phyloP scores from a whole-genome alignment of 2,329 filamentous ascomycete species.

The Didymella segeticola region DNA sequence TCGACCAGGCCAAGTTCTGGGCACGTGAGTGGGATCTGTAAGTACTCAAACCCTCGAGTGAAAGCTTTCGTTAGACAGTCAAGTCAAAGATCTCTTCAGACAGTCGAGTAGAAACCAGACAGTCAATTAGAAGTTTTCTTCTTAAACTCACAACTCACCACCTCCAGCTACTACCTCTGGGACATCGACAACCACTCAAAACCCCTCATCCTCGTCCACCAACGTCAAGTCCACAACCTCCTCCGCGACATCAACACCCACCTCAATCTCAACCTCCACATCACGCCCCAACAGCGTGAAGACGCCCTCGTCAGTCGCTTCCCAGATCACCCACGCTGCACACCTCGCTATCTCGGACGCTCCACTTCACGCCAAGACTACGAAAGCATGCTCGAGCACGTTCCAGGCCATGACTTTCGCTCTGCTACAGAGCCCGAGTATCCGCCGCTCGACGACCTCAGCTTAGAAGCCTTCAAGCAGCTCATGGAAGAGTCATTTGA shows the following conservation, averaged over 20 bases:
- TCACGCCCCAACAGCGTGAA: constrained; percentile 62
- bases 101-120: no score
- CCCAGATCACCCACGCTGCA: constrained; percentile 63
- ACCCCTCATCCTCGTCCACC: constrained; percentile 72
- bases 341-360: constrained; percentile 72
- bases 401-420: constrained; percentile 23
- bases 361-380: constrained; percentile 57
- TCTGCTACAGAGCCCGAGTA: constrained; percentile 27
- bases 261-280: constrained; percentile 61
- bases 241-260: constrained; percentile 68
- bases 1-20: constrained; percentile 65
- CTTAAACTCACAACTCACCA: constrained; percentile 23
- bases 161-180: constrained; percentile 70
- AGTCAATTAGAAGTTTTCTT: no score
- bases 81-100: no score
- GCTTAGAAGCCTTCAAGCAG: constrained; percentile 58
- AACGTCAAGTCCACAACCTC: constrained; percentile 69
- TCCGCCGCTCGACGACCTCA: constrained; percentile 42
- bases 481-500: constrained; percentile 62
- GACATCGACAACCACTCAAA: constrained; percentile 49
- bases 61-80: no score
- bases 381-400: constrained; percentile 44
- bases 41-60: constrained; percentile 52
- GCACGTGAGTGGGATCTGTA: constrained; percentile 77
- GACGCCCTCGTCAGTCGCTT: constrained; percentile 69